Base-by-base conservation (phyloP, 257 asterid species). In the Verbena officinalis region DNA sequence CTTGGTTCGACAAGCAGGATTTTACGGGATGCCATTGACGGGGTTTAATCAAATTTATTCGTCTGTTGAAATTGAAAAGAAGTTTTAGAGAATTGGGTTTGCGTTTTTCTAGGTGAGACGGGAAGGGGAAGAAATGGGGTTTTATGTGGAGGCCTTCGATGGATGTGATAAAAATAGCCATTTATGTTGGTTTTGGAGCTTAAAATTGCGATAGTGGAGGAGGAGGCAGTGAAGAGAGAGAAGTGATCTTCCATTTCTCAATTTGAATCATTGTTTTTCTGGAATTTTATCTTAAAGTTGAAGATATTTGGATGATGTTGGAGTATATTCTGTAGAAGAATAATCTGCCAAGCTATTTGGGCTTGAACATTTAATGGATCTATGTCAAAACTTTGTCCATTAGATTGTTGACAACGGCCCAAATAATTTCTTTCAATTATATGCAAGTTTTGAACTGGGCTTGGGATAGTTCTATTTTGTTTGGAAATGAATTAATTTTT, bases 1-100 rank as follows among this genome's bases (percentile, higher is more conserved):
- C 96, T n/a, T 51, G 74, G 71, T 70, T 77, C 36, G 86, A 58
- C 0, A 73, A 46, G 71, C 80, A 73, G 73, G 85, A 79, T 61
- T 67, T 75, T 63, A 79, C 58, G 54, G 66, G 69, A 17, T 14
- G 58, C 73, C 82, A 66, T 73, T 71, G 67, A 27, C 33, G 65
- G 55, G 84, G 59, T 49, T 71, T 50, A 36, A 72, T 20, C 1
- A 65, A 13, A 40, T 7, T 12, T 46, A 23, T 13, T 70, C 79
- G 75, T 12, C 10, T 40, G 21, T 9, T 11, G 69, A 59, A 8
- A 27, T 52, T 64, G 40, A 21, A 39, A 33, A 33, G 34, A 19
- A 53, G 71, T 22, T 51, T 56, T 27, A 49, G 52, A 20, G 53
- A 51, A 33, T 16, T 36, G 73, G 57, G 50, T 30, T 55, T 71